Evolutionary conservation across 2,329 filamentous ascomycete species (phyloP).

Genomic region (Tympanopsis confertula): DNA sequence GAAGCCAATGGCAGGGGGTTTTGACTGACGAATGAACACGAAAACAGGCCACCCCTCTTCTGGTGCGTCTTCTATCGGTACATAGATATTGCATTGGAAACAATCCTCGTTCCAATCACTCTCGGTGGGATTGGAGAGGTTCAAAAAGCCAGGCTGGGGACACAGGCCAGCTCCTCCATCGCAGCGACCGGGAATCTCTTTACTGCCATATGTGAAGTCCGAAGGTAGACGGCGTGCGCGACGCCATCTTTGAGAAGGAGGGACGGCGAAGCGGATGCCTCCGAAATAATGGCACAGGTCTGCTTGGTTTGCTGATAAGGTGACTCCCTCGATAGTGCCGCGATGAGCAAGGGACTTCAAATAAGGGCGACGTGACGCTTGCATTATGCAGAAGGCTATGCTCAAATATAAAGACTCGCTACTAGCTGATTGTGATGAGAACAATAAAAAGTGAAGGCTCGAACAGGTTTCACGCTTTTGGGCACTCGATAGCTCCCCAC

Average conservation of each 20-base stretch:
- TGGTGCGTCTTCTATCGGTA: slow-evolving; percentile 31
- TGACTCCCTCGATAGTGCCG: slow-evolving; percentile 35
- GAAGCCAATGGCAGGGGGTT: no score
- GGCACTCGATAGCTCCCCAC: no score
- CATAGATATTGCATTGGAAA: slow-evolving; percentile 41
- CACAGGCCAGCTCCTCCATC: slow-evolving; percentile 24
- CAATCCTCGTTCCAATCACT: slow-evolving; percentile 36
- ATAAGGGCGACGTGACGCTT: neutral
- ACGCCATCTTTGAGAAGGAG: slow-evolving; percentile 35
- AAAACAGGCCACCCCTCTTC: slow-evolving; percentile 40
- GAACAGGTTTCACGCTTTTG: no score
- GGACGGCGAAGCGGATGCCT: slow-evolving; percentile 40
- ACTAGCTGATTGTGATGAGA: no score
- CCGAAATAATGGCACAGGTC: slow-evolving; percentile 39
- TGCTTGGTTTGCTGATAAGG: slow-evolving; percentile 20
- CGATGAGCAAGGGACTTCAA: slow-evolving; percentile 8
- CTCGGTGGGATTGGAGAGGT: slow-evolving; percentile 8
- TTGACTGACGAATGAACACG: slow-evolving; percentile 38
- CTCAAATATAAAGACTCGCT: no score
- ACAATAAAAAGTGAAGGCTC: no score
- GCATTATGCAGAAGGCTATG: no score
- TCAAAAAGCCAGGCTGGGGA: slow-evolving; percentile 31
- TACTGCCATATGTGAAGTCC: slow-evolving; percentile 36
- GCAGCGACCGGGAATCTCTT: slow-evolving; percentile 30
- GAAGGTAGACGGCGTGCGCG: slow-evolving; percentile 30